A percentile compares a stretch with the other conserved stretches of the same genome.
Conservation (phyloP, 2,329 filamentous ascomycete species). For the Pestalotiopsis sp. region DNA sequence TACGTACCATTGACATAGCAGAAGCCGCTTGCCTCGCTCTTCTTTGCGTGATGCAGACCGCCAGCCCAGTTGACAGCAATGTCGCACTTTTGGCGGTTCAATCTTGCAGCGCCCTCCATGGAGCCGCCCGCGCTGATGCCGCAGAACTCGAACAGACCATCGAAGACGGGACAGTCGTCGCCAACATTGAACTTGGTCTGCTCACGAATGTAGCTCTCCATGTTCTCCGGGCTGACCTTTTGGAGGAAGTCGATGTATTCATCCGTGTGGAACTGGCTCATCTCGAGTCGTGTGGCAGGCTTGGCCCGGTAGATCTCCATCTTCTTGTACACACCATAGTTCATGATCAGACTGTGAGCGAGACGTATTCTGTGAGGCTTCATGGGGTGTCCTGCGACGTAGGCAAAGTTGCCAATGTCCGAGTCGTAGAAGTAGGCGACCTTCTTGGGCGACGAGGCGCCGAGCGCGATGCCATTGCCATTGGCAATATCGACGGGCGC, state of each 20-base stretch:
- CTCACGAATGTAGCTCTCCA: slow-evolving; percentile 90
- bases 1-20: slow-evolving; percentile 92
- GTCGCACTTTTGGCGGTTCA: slow-evolving; percentile 90
- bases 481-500: slow-evolving; percentile 56
- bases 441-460: slow-evolving; percentile 63
- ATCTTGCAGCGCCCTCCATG: slow-evolving; percentile 87
- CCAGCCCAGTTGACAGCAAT: slow-evolving; percentile 99
- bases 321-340: slow-evolving; percentile 92
- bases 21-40: slow-evolving; percentile 93
- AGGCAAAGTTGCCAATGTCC: slow-evolving; percentile 97
- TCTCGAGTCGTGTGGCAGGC: slow-evolving; percentile 84
- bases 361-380: slow-evolving; percentile 95
- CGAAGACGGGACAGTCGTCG: slow-evolving; percentile 96
- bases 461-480: slow-evolving; percentile 53
- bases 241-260: slow-evolving; percentile 95
- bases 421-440: slow-evolving; percentile 99
- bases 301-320: slow-evolving; percentile 95
- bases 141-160: slow-evolving; percentile 96
- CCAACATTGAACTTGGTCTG: slow-evolving; percentile 94
- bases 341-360: slow-evolving; percentile 94
- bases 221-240: slow-evolving; percentile 97
- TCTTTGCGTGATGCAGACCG: slow-evolving; percentile 95
- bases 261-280: slow-evolving; percentile 91
- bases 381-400: slow-evolving; percentile 96
- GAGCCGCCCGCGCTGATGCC: slow-evolving; percentile 92